These are phyloP conservation scores for Tremella mesenterica DNA, from an alignment of 768 basidiomycete genomes.

Conservation along the genomic window DNA sequence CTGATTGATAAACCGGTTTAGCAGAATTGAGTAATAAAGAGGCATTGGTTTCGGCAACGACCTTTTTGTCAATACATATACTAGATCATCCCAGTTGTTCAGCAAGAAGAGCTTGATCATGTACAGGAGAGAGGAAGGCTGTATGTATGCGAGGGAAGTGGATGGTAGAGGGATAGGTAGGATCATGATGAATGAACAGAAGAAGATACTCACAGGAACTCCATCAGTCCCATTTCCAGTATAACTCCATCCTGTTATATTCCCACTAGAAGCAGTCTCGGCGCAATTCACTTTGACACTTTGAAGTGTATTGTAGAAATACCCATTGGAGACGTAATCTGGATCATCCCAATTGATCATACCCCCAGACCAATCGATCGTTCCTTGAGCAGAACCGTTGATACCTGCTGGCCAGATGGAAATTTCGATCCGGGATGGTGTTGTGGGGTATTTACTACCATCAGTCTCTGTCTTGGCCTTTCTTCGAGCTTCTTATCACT, in stretches of 20 bases:
- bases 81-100: too few species aligned
- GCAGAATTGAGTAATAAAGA: too few species aligned
- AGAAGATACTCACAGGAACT: neutral
- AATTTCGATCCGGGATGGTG: slow-evolving; percentile 71
- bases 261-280: slow-evolving; percentile 1
- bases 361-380: slow-evolving; percentile 69
- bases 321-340: slow-evolving; percentile 62
- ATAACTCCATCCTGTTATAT: slow-evolving; percentile 29
- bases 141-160: too few species aligned
- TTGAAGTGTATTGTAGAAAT: slow-evolving; percentile 32
- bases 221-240: slow-evolving; percentile 7
- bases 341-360: slow-evolving; percentile 74
- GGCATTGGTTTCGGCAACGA: neutral
- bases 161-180: too few species aligned
- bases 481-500: too few species aligned
- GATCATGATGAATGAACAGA: too few species aligned
- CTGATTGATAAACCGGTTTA: too few species aligned
- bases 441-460: slow-evolving; percentile 60
- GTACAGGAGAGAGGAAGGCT: too few species aligned
- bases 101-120: too few species aligned
- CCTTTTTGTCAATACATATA: too few species aligned
- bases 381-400: slow-evolving; percentile 55
- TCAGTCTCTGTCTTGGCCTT: too few species aligned
- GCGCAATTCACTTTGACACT: slow-evolving; percentile 37
- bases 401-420: slow-evolving; percentile 79